phyloP scores from a whole-genome alignment of 2,329 filamentous ascomycete species.

The Beauveria scarabaeidicola region DNA sequence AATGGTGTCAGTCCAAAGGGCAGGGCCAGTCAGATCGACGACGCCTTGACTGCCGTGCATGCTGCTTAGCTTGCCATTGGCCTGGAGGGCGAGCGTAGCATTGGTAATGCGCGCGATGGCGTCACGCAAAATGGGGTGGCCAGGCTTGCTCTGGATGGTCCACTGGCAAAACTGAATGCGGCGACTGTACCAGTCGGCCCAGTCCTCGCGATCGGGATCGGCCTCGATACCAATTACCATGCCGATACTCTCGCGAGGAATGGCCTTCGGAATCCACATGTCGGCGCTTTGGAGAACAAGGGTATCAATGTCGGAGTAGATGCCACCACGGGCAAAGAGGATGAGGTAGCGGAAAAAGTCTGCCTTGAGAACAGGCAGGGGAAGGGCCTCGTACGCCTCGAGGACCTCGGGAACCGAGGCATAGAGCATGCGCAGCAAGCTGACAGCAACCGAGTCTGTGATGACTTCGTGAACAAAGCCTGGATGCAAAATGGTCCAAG shows the following conservation, averaged over 20 bases:
- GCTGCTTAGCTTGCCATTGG: constrained; percentile 52
- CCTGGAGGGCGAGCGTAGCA: constrained; percentile 68
- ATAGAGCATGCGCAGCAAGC: constrained; percentile 80
- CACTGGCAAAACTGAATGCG: constrained; percentile 98
- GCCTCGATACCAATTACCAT: constrained; percentile 93
- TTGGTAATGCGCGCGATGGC: constrained; percentile 80
- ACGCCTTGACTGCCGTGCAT: constrained; percentile 57
- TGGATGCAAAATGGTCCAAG: constrained; percentile 81
- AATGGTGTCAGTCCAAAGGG: constrained; percentile 85
- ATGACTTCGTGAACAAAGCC: constrained; percentile 95
- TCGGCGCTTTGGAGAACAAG: constrained; percentile 71
- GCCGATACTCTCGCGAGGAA: constrained; percentile 71
- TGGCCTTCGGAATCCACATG: constrained; percentile 75
- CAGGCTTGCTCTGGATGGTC: constrained; percentile 94
- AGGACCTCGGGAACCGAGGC: constrained; percentile 71
- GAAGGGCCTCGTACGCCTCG: constrained; percentile 66
- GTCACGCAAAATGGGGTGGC: constrained; percentile 83
- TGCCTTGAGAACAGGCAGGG: constrained; percentile 66
- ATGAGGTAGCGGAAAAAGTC: constrained; percentile 74
- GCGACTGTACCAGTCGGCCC: constrained; percentile 91
- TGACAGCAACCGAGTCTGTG: constrained; percentile 76
- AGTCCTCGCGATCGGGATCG: constrained; percentile 86
- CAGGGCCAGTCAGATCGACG: constrained; percentile 90
- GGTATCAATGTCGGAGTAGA: constrained; percentile 91
- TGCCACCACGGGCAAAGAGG: constrained; percentile 50